Conservation (phyloP, 768 basidiomycete species). For the Rhodotorula paludigena region DNA sequence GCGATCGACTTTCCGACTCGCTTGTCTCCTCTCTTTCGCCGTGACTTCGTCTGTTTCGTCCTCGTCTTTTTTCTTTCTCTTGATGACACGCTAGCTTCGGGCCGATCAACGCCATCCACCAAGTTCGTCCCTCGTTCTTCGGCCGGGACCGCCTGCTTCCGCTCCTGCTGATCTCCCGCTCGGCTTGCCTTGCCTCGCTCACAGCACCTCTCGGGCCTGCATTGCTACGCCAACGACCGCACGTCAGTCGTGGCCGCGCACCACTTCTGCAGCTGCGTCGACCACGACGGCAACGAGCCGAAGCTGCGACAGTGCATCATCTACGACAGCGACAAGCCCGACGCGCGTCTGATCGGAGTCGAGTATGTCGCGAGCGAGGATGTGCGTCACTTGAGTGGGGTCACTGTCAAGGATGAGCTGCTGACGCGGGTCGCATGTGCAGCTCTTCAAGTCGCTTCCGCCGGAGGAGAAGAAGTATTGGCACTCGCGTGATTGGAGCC, state of each 20-base stretch:
- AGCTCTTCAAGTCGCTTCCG: slow-evolving; percentile 51
- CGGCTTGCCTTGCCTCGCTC: background rate
- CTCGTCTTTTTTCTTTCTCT: too few species aligned
- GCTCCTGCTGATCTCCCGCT: too few species aligned
- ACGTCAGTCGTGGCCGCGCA: slow-evolving; percentile 5
- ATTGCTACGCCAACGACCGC: slow-evolving; percentile 46
- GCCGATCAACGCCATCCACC: slow-evolving; percentile 49
- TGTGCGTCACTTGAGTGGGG: slow-evolving; percentile 50
- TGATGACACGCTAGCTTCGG: slow-evolving; percentile 44
- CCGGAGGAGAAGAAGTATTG: slow-evolving; percentile 55
- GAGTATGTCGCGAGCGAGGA: slow-evolving; percentile 56
- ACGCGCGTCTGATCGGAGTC: slow-evolving; percentile 56
- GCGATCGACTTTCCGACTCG: slow-evolving; percentile 37
- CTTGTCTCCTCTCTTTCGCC: background rate
- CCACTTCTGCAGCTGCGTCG: slow-evolving; percentile 25
- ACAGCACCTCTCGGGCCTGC: slow-evolving; percentile 48
- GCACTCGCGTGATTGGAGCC: slow-evolving; percentile 49
- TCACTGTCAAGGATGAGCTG: background rate
- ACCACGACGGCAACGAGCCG: background rate
- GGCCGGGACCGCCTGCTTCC: too few species aligned
- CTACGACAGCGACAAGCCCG: slow-evolving; percentile 52
- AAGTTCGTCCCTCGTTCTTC: slow-evolving; percentile 37
- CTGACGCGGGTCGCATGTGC: background rate
- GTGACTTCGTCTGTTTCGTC: too few species aligned
- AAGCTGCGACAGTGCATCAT: slow-evolving; percentile 49